Base-by-base conservation (phyloP, 2,329 filamentous ascomycete genomes). In the Tolypocladium guangdongense region DNA sequence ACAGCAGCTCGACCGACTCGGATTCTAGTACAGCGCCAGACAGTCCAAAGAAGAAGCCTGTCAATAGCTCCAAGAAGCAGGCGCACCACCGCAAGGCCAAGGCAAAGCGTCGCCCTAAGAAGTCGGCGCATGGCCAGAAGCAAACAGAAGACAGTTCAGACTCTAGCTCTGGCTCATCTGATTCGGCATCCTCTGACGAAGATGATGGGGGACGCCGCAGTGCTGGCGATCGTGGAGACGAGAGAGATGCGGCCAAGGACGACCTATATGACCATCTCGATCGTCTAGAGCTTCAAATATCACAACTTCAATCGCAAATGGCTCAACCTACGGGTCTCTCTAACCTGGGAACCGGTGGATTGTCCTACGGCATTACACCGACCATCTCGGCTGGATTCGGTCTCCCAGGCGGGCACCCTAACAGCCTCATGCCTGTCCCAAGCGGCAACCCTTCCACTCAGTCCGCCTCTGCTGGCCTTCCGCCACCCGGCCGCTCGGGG, bases 261-360 rank as follows among this genome's bases (percentile, higher is more conserved):
- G 46, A 53, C 12, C 20, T 53, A 8, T 43, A 53, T 27, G 37
- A 49, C n/a, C 67, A 71, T 6, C 56, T 68, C 20, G 59, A 63
- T 24, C 54, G 63, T n/a, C 59, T 70, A 49, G 58, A 62, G 41
- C 57, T 63, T 16, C 63, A 64, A 24, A 46, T 66, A 10, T 52
- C 59, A 7, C 60, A 63, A 32, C 58, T 67, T 7, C 62, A 63
- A 46, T 54, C 54, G 16, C 62, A 63, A 49, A 43, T 63, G 27
- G 11, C 54, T 18, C 50, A 54, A 41, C 32, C 16, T n/a, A 18
- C 22, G 22, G 33, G 24, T 1, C 16, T 50, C 30, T 7, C 52
- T 11, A 36, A 30, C 24, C 10, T 37, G 7, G 38, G 27, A 12
- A 4, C 32, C 8, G 6, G 50, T 12, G 36, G 35, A 7, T 12